phyloP scores from a whole-genome alignment of 73 alveolate genomes.

The Paramecium octaurelia region DNA sequence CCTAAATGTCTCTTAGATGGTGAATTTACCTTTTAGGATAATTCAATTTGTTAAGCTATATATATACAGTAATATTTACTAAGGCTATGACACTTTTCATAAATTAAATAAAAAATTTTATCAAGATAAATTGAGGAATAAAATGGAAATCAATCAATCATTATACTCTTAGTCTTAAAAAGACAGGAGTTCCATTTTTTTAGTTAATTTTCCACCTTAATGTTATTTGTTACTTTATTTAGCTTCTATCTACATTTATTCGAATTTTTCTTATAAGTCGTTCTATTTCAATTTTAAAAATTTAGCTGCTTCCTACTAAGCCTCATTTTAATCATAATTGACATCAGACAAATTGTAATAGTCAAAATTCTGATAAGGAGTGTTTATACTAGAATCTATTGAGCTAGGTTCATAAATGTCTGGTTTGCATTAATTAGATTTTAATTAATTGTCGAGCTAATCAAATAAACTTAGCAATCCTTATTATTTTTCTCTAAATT shows the following conservation, averaged over 20 bases:
- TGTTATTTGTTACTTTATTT: background rate
- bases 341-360: background rate
- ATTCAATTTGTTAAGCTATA: background rate
- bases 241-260: background rate
- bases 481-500: background rate
- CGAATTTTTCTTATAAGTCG: background rate
- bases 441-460: background rate
- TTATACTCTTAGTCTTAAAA: background rate
- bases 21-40: background rate
- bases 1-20: background rate
- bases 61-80: background rate
- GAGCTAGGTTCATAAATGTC: background rate
- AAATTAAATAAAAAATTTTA: background rate
- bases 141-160: background rate
- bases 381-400: background rate
- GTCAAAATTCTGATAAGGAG: background rate
- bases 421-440: background rate
- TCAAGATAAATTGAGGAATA: background rate
- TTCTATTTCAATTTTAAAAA: background rate
- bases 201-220: background rate
- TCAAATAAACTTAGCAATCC: background rate
- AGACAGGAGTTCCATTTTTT: background rate
- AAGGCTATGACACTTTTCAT: conserved; percentile 6
- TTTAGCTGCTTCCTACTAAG: background rate
- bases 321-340: background rate